phyloP scores from a whole-genome alignment of 2,329 filamentous ascomycete genomes.

The Acrocalymma vagum region DNA sequence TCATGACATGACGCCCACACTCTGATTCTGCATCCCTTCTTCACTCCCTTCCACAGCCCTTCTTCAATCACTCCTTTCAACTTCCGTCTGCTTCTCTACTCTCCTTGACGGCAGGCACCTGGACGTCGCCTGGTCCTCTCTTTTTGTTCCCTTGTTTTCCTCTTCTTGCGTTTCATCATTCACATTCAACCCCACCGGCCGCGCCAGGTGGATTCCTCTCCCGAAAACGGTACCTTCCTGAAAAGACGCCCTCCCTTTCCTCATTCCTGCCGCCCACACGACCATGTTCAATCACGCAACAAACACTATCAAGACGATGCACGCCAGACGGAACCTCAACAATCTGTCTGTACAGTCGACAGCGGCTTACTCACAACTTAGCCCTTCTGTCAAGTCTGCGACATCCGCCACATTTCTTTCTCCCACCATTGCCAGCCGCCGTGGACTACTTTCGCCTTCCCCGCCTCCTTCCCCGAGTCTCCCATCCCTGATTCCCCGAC shows the following conservation, averaged over 20 bases:
- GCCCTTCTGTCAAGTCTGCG: slow-evolving; percentile 37
- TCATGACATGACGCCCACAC: slow-evolving; percentile 23
- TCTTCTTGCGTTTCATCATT: slow-evolving; percentile 11
- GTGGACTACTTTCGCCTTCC: slow-evolving; percentile 72
- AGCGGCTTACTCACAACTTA: slow-evolving; percentile 43
- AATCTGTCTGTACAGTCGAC: slow-evolving; percentile 56
- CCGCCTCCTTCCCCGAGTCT: slow-evolving; percentile 76
- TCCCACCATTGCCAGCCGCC: slow-evolving; percentile 40
- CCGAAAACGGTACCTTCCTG: too few species aligned
- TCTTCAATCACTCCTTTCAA: slow-evolving; percentile 7
- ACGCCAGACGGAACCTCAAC: slow-evolving; percentile 56
- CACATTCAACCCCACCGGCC: not conserved
- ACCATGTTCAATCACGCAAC: slow-evolving; percentile 48
- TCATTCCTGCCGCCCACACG: slow-evolving; percentile 6
- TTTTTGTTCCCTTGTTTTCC: slow-evolving; percentile 17
- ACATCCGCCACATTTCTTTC: slow-evolving; percentile 47
- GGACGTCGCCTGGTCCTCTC: slow-evolving; percentile 24
- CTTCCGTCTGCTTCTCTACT: slow-evolving; percentile 7
- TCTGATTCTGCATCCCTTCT: slow-evolving; percentile 14
- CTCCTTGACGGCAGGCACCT: slow-evolving; percentile 18
- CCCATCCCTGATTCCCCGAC: slow-evolving; percentile 71
- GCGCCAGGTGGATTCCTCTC: too few species aligned
- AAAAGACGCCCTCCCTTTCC: too few species aligned
- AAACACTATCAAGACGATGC: slow-evolving; percentile 50
- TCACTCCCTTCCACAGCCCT: slow-evolving; percentile 23